Percentiles rank a stretch among this genome's conserved stretches.
These are phyloP conservation scores for Neurospora crassa DNA, from an alignment of 2,329 filamentous ascomycete genomes.

Conservation along the genomic window DNA sequence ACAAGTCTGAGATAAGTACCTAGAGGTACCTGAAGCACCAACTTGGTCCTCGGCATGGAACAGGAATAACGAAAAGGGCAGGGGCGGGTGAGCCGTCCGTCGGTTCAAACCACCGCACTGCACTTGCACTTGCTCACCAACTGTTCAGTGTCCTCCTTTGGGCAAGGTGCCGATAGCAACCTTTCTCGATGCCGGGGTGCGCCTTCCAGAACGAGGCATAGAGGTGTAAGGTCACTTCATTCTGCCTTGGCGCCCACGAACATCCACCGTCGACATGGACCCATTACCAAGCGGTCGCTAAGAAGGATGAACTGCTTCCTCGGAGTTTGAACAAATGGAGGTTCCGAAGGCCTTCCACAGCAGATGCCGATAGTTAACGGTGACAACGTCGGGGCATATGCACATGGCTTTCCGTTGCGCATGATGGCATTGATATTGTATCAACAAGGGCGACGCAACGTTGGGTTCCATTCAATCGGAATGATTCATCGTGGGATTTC, in stretches of 20 bases:
- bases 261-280: not conserved
- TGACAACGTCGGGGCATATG: not conserved
- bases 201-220: not conserved
- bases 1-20: not conserved
- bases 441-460: not conserved
- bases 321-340: not conserved
- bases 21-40: not conserved
- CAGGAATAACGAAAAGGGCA: not conserved
- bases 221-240: not conserved
- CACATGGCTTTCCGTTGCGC: not conserved
- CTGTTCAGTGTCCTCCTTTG: not conserved
- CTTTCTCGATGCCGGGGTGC: not conserved
- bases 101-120: not conserved
- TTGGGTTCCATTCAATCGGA: not conserved
- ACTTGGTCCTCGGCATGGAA: not conserved
- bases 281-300: not conserved
- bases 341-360: not conserved
- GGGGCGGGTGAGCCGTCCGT: not conserved
- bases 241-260: not conserved
- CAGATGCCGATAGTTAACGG: not conserved
- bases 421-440: not conserved
- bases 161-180: not conserved
- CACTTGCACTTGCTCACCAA: not conserved
- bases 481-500: not conserved
- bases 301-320: not conserved